These are phyloP conservation scores for Gossypium ekmanianum DNA, from an alignment of 345 rosid species.

Conservation along the genomic window DNA sequence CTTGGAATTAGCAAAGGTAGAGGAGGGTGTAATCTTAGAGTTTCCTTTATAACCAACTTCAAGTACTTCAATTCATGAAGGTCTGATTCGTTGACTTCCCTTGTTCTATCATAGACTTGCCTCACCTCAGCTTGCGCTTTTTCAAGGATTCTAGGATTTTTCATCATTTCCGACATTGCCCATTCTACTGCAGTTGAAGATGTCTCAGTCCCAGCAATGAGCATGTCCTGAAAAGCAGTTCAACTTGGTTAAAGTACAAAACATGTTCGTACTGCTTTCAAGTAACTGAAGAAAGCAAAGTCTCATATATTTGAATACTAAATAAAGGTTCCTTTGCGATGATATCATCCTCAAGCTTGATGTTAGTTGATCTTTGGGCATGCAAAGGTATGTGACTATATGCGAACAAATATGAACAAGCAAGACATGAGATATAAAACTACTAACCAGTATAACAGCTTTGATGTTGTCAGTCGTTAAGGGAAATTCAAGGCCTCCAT, in stretches of 20 bases:
- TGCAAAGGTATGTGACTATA: background rate
- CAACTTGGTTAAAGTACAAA: background rate
- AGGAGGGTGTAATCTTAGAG: conserved; percentile 30
- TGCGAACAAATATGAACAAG: background rate
- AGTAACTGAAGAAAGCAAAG: no score
- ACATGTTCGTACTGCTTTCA: no score
- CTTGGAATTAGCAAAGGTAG: conserved; percentile 31
- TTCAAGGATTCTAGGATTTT: conserved; percentile 26
- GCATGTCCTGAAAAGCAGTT: background rate
- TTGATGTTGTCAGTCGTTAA: background rate
- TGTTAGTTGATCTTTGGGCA: background rate
- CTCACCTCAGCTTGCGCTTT: conserved; percentile 37
- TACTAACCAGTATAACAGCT: conserved; percentile 31
- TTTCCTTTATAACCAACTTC: conserved; percentile 29
- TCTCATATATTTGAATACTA: no score
- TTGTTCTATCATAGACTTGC: conserved; percentile 5
- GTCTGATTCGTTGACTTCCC: conserved; percentile 23
- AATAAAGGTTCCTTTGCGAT: no score
- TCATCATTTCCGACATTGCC: conserved; percentile 10
- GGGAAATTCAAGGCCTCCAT: conserved; percentile 22
- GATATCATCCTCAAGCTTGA: background rate
- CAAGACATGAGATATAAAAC: background rate
- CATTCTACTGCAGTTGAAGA: background rate
- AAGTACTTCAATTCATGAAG: conserved; percentile 23
- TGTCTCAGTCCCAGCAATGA: background rate